Conservation (phyloP, 495 filamentous ascomycete species). For the Haplographium delicatum region DNA sequence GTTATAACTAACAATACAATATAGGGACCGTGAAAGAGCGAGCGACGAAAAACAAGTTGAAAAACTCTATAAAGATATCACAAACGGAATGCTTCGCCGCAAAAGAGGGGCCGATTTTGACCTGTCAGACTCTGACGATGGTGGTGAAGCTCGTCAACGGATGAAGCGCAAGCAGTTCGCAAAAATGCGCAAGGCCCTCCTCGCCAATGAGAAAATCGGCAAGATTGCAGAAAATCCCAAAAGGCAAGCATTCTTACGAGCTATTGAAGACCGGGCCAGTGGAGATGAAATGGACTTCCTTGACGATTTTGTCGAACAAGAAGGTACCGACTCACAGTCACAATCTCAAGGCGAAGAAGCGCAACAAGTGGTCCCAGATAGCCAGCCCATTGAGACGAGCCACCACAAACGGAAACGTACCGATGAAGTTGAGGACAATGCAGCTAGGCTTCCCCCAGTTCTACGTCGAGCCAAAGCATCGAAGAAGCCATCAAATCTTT, state of each 20-base stretch:
- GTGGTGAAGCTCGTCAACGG: constrained; percentile 66
- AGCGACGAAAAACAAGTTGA: constrained; percentile 78
- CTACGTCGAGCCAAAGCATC: constrained; percentile 59
- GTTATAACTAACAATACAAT: constrained; percentile 31
- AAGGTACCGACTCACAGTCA: constrained; percentile 41
- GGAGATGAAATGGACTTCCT: constrained; percentile 78
- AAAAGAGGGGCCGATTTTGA: constrained; percentile 72
- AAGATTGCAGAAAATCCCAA: constrained; percentile 89
- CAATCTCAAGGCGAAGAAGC: constrained; percentile 34
- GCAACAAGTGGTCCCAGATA: constrained; percentile 39
- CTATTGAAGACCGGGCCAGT: constrained; percentile 76
- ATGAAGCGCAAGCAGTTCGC: constrained; percentile 84
- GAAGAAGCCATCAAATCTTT: constrained; percentile 62
- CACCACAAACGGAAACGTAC: constrained; percentile 50
- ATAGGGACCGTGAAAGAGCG: constrained; percentile 54
- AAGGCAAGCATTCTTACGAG: constrained; percentile 80
- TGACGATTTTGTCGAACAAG: constrained; percentile 45
- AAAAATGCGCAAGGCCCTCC: constrained; percentile 82
- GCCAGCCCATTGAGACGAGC: constrained; percentile 32
- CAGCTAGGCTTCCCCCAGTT: constrained; percentile 55
- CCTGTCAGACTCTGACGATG: constrained; percentile 83
- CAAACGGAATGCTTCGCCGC: constrained; percentile 75
- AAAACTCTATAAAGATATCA: constrained; percentile 88
- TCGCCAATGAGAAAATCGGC: constrained; percentile 85
- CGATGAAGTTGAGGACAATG: constrained; percentile 40